A percentile compares a stretch with the other conserved stretches of the same genome.
phyloP scores from a whole-genome alignment of 768 basidiomycete species.

The Russula foetens region DNA sequence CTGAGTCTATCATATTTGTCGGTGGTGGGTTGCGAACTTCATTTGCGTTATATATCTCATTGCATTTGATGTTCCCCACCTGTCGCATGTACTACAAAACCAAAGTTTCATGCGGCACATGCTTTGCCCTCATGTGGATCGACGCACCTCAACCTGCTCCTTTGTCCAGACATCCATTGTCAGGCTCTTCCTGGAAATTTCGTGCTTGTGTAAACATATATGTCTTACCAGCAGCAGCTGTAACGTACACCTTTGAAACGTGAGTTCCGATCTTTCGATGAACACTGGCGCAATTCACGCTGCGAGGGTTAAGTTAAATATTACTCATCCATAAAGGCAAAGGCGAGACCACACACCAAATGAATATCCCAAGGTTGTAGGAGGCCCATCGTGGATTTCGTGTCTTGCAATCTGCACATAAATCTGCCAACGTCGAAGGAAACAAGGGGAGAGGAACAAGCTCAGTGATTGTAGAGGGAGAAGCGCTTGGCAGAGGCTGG shows the following conservation, averaged over 20 bases:
- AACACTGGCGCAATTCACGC: conserved; percentile 81
- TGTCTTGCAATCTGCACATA: conserved; percentile 90
- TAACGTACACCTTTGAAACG: conserved; percentile 80
- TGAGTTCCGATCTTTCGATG: conserved; percentile 95
- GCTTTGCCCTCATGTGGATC: background rate
- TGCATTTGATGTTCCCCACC: conserved; percentile 77
- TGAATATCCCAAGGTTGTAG: conserved; percentile 80
- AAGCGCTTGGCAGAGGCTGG: background rate
- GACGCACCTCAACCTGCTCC: conserved; percentile 77
- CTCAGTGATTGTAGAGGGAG: background rate
- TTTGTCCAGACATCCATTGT: conserved; percentile 83
- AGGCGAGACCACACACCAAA: conserved; percentile 51
- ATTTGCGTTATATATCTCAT: conserved; percentile 74
- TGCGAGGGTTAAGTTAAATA: conserved; percentile 27
- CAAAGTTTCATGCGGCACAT: conserved; percentile 12
- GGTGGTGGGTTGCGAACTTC: conserved; percentile 78
- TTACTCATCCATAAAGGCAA: background rate
- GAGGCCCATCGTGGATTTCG: conserved; percentile 85
- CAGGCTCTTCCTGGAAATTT: conserved; percentile 64
- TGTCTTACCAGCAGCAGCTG: background rate
- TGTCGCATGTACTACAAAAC: conserved; percentile 61
- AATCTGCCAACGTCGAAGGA: conserved; percentile 38
- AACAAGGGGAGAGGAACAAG: background rate
- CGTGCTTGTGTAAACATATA: background rate
- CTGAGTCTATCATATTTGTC: conserved; percentile 64